These are phyloP conservation scores for Floccularia luteovirens DNA, from an alignment of 768 basidiomycete species.

Conservation along the genomic window DNA sequence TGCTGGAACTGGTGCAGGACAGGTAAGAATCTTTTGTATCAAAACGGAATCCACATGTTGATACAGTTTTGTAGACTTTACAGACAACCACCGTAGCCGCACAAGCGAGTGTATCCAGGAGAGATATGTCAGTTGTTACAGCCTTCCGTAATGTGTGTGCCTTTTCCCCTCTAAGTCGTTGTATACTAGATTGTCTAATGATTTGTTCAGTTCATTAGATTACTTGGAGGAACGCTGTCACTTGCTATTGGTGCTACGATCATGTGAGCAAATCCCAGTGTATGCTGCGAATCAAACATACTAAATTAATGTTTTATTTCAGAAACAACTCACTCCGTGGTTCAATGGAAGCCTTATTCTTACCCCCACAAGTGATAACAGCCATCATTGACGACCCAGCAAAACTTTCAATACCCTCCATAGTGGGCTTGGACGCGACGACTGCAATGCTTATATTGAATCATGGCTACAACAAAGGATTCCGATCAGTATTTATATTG, in stretches of 20 bases:
- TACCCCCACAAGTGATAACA: slow-evolving; percentile 29
- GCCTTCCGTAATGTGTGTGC: slow-evolving; percentile 49
- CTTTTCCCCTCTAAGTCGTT: neutral
- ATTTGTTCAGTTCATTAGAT: slow-evolving; percentile 47
- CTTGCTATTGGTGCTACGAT: slow-evolving; percentile 57
- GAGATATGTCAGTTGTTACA: slow-evolving; percentile 75
- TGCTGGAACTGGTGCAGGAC: slow-evolving; percentile 53
- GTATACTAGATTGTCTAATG: neutral
- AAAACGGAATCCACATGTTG: neutral
- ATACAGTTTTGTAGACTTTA: slow-evolving; percentile 28
- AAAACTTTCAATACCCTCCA: slow-evolving; percentile 19
- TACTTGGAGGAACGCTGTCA: slow-evolving; percentile 63
- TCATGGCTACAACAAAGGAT: slow-evolving; percentile 48
- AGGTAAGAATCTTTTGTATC: slow-evolving; percentile 22
- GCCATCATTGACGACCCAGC: slow-evolving; percentile 43
- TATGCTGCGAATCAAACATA: neutral
- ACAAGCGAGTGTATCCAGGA: slow-evolving; percentile 62
- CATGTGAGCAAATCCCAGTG: slow-evolving; percentile 25
- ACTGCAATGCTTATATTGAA: slow-evolving; percentile 34
- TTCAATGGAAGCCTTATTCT: slow-evolving; percentile 27
- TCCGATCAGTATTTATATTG: slow-evolving; percentile 52
- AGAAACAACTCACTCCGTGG: slow-evolving; percentile 42
- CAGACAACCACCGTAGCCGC: slow-evolving; percentile 65
- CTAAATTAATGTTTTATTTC: slow-evolving; percentile 1
- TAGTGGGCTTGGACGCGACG: slow-evolving; percentile 25